Conservation (phyloP, 148 eudicot genomes). For the Beta vulgaris region DNA sequence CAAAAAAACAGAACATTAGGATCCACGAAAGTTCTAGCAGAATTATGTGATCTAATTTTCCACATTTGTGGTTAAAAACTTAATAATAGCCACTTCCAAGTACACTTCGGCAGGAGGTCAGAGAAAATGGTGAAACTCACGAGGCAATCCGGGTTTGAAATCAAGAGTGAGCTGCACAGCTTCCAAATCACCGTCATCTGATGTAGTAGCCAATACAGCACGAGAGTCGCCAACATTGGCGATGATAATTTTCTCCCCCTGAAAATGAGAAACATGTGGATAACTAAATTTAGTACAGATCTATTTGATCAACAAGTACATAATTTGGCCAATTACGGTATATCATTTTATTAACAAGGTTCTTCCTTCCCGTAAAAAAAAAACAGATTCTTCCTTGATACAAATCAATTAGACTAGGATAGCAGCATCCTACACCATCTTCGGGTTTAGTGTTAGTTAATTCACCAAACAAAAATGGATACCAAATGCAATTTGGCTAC, state of each 20-base stretch:
- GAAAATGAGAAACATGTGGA: not conserved
- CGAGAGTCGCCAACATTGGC: slow-evolving; percentile 96
- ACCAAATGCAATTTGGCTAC: too few species aligned
- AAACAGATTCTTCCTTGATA: not conserved
- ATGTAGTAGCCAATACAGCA: slow-evolving; percentile 79
- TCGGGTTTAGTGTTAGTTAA: too few species aligned
- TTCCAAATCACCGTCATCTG: slow-evolving; percentile 62
- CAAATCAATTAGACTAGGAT: not conserved
- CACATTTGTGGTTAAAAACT: not conserved
- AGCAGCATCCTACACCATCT: not conserved
- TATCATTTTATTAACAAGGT: not conserved
- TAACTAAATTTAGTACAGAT: not conserved
- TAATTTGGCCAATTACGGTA: not conserved
- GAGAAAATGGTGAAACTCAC: slow-evolving; percentile 46
- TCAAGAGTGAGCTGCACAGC: slow-evolving; percentile 83
- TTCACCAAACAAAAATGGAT: too few species aligned
- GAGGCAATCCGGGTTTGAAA: slow-evolving; percentile 88
- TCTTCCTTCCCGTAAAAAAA: too few species aligned
- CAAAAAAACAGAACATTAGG: slow-evolving; percentile 10
- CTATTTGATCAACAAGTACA: too few species aligned
- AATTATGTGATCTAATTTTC: not conserved
- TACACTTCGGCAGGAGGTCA: not conserved
- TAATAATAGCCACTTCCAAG: not conserved
- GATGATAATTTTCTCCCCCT: slow-evolving; percentile 69
- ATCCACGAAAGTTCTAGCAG: not conserved